A percentile compares a stretch with the other conserved stretches of the same genome.
Conservation (phyloP, 1,284 basidiomycete genomes). For the Phlebopus sp. region DNA sequence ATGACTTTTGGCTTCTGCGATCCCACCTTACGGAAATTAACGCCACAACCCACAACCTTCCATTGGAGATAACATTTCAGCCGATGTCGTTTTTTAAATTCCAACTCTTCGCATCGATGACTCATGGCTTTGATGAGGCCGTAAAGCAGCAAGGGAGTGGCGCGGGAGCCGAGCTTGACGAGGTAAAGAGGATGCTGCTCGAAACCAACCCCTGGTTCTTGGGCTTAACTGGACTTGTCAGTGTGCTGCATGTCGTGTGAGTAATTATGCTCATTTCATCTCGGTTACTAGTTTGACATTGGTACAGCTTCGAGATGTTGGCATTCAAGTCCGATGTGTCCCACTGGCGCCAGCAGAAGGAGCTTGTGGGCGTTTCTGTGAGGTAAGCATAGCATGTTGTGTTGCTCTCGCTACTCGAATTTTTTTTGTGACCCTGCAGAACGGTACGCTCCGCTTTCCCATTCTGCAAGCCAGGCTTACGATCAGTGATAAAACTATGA, state of each 20-base stretch:
- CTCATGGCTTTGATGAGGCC: constrained; percentile 79
- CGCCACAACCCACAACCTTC: constrained; percentile 66
- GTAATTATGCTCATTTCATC: constrained; percentile 29
- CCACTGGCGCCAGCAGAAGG: constrained; percentile 93
- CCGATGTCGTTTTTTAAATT: constrained; percentile 87
- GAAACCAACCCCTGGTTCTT: constrained; percentile 94
- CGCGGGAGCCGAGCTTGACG: constrained; percentile 77
- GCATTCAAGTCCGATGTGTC: constrained; percentile 93
- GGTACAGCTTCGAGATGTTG: constrained; percentile 81
- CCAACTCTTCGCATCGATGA: constrained; percentile 79
- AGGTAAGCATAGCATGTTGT: constrained; percentile 42
- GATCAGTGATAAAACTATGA: constrained; percentile 11
- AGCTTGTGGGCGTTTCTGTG: constrained; percentile 81
- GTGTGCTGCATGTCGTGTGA: constrained; percentile 82
- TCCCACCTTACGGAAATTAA: constrained; percentile 82
- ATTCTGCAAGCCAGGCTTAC: constrained; percentile 3
- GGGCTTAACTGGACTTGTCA: constrained; percentile 77
- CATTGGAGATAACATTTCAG: constrained; percentile 80
- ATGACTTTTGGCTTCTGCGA: constrained; percentile 92
- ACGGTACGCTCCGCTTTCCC: constrained; percentile 37
- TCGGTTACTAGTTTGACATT: constrained; percentile 6
- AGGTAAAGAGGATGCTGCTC: constrained; percentile 90
- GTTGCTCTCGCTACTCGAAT: constrained; percentile 8
- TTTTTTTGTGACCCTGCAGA: constrained; percentile 26
- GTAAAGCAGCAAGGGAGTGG: constrained; percentile 67